Evolutionary conservation across 768 basidiomycete species (phyloP).

Genomic region (Suillus tomentosus): DNA sequence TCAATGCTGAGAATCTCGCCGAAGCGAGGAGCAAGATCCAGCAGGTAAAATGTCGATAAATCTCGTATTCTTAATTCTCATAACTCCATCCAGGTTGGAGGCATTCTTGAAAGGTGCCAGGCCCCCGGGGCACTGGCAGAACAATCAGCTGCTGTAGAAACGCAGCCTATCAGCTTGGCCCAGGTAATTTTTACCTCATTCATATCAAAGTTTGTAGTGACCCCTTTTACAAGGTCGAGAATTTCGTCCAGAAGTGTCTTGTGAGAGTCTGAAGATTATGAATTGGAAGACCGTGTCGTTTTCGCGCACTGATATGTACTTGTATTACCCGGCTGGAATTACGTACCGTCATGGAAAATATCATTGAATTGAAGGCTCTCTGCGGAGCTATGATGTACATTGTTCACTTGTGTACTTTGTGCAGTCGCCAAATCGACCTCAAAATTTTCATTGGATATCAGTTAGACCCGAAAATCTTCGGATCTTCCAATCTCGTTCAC

Average conservation of each 20-base stretch:
- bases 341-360: neutral
- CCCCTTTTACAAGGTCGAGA: neutral
- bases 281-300: neutral
- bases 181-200: neutral
- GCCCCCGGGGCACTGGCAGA: neutral
- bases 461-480: neutral
- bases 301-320: neutral
- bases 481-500: neutral
- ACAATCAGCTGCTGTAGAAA: neutral
- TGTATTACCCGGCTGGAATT: neutral
- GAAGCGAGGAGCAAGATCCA: neutral
- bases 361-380: neutral
- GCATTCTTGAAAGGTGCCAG: neutral
- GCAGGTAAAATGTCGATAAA: neutral
- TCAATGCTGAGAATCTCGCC: neutral
- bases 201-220: neutral
- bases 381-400: neutral
- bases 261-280: neutral
- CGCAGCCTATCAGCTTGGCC: neutral
- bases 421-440: neutral
- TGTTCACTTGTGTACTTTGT: neutral
- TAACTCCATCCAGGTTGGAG: neutral
- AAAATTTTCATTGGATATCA: neutral
- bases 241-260: neutral
- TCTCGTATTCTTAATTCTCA: neutral